A percentile compares a stretch with the other conserved stretches of the same genome.
Evolutionary conservation across 257 asterid species (phyloP).

Genomic region (Osmanthus fragrans): DNA sequence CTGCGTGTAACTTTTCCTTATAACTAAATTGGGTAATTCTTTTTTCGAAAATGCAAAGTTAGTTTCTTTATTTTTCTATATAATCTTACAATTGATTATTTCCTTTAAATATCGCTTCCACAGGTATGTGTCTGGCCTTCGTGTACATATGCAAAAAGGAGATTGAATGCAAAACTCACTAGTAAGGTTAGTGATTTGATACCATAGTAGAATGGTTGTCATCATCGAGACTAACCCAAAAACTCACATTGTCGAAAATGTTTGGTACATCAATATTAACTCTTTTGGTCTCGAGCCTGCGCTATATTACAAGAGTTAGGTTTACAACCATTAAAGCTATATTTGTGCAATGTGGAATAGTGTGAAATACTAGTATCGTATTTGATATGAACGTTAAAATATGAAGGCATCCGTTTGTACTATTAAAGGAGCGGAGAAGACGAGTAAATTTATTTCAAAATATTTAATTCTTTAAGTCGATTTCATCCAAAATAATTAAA

Average conservation of each 20-base stretch:
- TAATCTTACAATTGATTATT: no score
- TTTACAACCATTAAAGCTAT: not conserved
- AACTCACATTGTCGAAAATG: not conserved
- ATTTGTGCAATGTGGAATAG: no score
- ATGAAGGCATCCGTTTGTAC: not conserved
- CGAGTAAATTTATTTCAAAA: not conserved
- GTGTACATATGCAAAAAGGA: no score
- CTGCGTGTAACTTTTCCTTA: not conserved
- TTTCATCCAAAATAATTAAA: not conserved
- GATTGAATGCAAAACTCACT: no score
- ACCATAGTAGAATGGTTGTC: not conserved
- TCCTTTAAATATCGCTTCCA: not conserved
- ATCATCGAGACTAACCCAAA: not conserved
- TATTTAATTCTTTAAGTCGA: not conserved
- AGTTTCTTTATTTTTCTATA: not conserved
- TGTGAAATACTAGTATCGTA: no score
- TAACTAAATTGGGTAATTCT: no score
- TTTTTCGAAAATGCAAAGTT: no score
- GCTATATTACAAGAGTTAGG: no score
- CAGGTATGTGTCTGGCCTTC: no score
- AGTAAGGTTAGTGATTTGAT: no score
- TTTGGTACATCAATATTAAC: not conserved
- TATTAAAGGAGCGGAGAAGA: not conserved
- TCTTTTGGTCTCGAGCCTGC: not conserved
- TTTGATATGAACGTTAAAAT: no score